Evolutionary conservation across 352 stramenopile species (phyloP).

Genomic region (Phytophthora podocarpi): DNA sequence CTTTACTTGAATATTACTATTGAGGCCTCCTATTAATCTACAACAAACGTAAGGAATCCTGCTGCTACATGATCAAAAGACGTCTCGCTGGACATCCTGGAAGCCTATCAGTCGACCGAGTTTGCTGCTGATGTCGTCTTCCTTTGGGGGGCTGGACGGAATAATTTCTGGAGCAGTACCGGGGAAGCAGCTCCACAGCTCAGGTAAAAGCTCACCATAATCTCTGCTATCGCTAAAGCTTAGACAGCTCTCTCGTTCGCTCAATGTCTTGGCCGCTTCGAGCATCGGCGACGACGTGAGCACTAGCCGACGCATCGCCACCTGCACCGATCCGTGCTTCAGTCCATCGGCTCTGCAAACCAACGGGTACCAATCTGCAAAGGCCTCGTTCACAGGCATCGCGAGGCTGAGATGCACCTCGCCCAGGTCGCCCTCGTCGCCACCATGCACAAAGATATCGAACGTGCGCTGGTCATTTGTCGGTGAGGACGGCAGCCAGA

Average conservation of each 20-base stretch:
- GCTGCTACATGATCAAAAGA: slow-evolving; percentile 48
- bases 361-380: slow-evolving; percentile 74
- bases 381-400: slow-evolving; percentile 69
- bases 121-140: slow-evolving; percentile 60
- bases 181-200: slow-evolving; percentile 67
- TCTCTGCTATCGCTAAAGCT: slow-evolving; percentile 46
- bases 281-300: slow-evolving; percentile 60
- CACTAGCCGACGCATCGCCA: slow-evolving; percentile 61
- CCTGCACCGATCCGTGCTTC: slow-evolving; percentile 54
- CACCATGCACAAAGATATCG: slow-evolving; percentile 54
- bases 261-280: slow-evolving; percentile 48
- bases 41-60: too few species aligned
- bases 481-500: slow-evolving; percentile 61
- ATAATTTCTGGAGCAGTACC: slow-evolving; percentile 26
- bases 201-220: slow-evolving; percentile 57
- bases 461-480: slow-evolving; percentile 49
- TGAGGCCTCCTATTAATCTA: too few species aligned
- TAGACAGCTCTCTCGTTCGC: slow-evolving; percentile 45
- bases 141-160: slow-evolving; percentile 23
- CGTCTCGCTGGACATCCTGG: slow-evolving; percentile 55
- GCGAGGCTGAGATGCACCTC: slow-evolving; percentile 73
- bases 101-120: slow-evolving; percentile 68
- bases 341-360: slow-evolving; percentile 56
- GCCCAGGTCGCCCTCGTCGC: slow-evolving; percentile 59
- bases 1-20: too few species aligned